A percentile compares a stretch with the other conserved stretches of the same genome.
Conservation (phyloP, 305 asterid species). For the Ajuga reptans region DNA sequence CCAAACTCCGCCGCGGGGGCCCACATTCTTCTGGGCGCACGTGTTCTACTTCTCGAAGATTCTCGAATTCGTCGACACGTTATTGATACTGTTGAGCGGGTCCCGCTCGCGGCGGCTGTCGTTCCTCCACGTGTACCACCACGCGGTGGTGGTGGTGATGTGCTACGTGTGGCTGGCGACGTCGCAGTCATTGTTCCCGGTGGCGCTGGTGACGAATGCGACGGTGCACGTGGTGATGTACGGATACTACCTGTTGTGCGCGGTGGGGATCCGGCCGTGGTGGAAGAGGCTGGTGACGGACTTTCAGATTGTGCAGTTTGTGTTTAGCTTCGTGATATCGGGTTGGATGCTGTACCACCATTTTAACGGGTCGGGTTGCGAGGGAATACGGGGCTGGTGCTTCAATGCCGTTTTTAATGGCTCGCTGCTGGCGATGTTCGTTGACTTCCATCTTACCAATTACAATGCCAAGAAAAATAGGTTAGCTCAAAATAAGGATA, state of each 20-base stretch:
- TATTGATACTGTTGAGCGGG: constrained; percentile 43
- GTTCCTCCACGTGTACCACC: constrained; percentile 92
- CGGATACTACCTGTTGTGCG: constrained; percentile 59
- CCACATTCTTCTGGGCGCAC: constrained; percentile 86
- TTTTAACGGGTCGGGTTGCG: constrained; percentile 66
- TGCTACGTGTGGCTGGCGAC: constrained; percentile 61
- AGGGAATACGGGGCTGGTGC: constrained; percentile 81
- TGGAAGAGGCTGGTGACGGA: constrained; percentile 84
- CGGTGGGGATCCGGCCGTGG: constrained; percentile 57
- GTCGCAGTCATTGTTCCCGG: constrained; percentile 73
- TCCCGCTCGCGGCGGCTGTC: constrained; percentile 54
- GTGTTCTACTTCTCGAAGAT: constrained; percentile 71
- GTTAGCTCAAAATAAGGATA: constrained; percentile 22
- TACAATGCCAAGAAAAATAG: constrained; percentile 40
- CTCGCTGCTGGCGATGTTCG: constrained; percentile 57
- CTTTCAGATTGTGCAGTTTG: constrained; percentile 70
- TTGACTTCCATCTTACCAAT: constrained; percentile 62
- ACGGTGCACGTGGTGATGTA: constrained; percentile 86
- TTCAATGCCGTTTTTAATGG: constrained; percentile 76
- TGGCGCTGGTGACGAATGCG: constrained; percentile 83
- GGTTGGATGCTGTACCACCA: constrained; percentile 63
- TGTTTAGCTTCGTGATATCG: constrained; percentile 61
- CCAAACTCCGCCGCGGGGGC: constrained; percentile 49
- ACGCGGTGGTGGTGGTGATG: constrained; percentile 71
- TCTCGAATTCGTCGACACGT: constrained; percentile 68